Evolutionary conservation across 1,284 basidiomycete species (phyloP), one percentile per base, ranked within the genome.

Genomic region (Puccinia novopanici): DNA sequence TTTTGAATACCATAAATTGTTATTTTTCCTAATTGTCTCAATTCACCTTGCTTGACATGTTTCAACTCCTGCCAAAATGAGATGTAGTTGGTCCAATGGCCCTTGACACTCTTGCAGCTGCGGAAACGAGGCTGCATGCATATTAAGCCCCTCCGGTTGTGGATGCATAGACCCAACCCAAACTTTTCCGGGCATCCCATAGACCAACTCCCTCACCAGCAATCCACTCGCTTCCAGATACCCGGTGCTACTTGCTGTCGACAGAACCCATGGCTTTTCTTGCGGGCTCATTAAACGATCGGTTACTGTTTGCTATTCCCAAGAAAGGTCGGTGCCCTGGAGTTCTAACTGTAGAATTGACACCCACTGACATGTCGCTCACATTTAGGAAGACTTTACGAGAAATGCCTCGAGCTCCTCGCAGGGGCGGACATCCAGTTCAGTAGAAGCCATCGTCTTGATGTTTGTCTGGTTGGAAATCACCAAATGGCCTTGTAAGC

Each of bases 341-440:
- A 42, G 5, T 48, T 45, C 45, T 48, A 27, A 40, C 65, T 48
- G 27, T 5, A 22, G 15, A 42, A 27, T 42, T 81, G 79, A 84
- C 0, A 5, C 24, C 65, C 42, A 24, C 50, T 55, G 63, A 59
- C 63, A n/a, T 52, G 68, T 30, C 9, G 30, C 3, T 71, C 30
- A 27, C 63, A 54, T 72, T 55, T 84, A 93, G 93, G 93, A 81
- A 89, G 96, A 83, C 88, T 99, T 82, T 90, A 98, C 85, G 95
- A 98, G 81, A 97, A 95, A 87, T 96, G 94, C 83, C 83, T 98
- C 57, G 90, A 92, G 84, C 87, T 99, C 15, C 89, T 99, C 4
- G 88, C 91, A 80, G 94, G 95, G 80, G 95, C 96, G 81, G 96
- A 99, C 86, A 94, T 99, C 83, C 93, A 98, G 86, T 99, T 97